These are phyloP conservation scores for Willaertia magna DNA, from an alignment of 208 protist genomes.

Conservation along the genomic window DNA sequence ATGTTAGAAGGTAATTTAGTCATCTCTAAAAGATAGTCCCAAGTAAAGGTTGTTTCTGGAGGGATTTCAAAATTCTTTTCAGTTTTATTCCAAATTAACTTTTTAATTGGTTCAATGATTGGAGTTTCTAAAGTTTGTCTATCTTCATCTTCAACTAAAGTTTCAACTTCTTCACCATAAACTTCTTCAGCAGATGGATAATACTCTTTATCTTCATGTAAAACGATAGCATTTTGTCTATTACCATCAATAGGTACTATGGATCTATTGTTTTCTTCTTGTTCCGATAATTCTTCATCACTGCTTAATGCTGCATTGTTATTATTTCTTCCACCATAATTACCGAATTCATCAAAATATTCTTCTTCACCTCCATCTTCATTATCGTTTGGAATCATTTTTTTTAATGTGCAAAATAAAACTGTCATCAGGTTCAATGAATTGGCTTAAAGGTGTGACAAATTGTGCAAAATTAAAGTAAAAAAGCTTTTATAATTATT, in stretches of 20 bases:
- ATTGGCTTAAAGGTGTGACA: too few species aligned
- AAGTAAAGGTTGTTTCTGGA: slow-evolving; percentile 42
- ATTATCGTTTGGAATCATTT: not conserved
- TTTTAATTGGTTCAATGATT: slow-evolving; percentile 61
- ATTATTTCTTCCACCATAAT: not conserved
- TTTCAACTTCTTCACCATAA: slow-evolving; percentile 54
- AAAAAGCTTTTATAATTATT: too few species aligned
- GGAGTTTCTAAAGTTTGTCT: slow-evolving; percentile 64
- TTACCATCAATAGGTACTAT: not conserved
- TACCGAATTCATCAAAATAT: not conserved
- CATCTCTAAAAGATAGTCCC: slow-evolving; percentile 28
- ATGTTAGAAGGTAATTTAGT: slow-evolving; percentile 57
- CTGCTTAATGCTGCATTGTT: not conserved
- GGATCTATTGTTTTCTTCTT: not conserved
- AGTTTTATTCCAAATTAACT: slow-evolving; percentile 40
- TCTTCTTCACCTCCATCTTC: not conserved
- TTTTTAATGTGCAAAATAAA: too few species aligned
- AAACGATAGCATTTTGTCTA: slow-evolving; percentile 35
- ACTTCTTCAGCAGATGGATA: slow-evolving; percentile 60
- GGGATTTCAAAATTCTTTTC: slow-evolving; percentile 30
- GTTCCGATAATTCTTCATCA: not conserved
- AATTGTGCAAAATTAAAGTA: too few species aligned
- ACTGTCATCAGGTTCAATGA: too few species aligned
- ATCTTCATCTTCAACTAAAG: slow-evolving; percentile 78
- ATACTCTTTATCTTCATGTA: slow-evolving; percentile 80